These are phyloP conservation scores for Nelumbo lutea DNA, from an alignment of 164 flowering plant genomes.

Conservation along the genomic window DNA sequence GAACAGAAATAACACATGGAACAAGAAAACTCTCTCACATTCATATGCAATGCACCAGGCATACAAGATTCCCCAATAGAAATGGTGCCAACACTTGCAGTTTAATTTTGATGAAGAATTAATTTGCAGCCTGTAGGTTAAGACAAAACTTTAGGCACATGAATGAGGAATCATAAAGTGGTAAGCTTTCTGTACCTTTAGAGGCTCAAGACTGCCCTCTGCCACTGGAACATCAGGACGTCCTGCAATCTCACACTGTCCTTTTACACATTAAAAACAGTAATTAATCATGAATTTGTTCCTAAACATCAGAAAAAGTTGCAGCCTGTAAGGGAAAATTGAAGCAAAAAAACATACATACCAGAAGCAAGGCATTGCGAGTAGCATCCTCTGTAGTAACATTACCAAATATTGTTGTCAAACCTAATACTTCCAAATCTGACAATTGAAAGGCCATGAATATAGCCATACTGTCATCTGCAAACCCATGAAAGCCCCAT, in stretches of 20 bases:
- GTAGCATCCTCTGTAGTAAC: constrained; percentile 74
- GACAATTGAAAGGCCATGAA: constrained; percentile 91
- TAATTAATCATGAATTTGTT: constrained; percentile 38
- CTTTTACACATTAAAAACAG: constrained; percentile 52
- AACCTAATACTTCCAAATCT: constrained; percentile 70
- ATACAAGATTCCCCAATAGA: too few relatives aligned
- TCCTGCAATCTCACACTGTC: constrained; percentile 99
- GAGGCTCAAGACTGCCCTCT: constrained; percentile 79
- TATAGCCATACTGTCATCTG: constrained; percentile 96
- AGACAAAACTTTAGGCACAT: too few relatives aligned
- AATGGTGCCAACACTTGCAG: too few relatives aligned
- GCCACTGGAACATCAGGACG: constrained; percentile 75
- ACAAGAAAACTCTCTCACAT: too few relatives aligned
- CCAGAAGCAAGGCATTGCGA: constrained; percentile 89
- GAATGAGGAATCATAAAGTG: not conserved
- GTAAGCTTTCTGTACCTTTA: constrained; percentile 54
- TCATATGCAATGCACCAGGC: too few relatives aligned
- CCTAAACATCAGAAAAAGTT: constrained; percentile 2
- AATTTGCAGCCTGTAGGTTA: too few relatives aligned
- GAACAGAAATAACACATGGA: too few relatives aligned
- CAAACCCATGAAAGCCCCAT: not conserved
- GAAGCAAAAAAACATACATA: constrained; percentile 22
- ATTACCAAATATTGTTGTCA: constrained; percentile 92
- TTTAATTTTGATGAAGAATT: too few relatives aligned
- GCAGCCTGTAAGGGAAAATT: constrained; percentile 2